Evolutionary conservation across 73 alveolate species (phyloP).

Genomic region (Paramecium tetraurelia): DNA sequence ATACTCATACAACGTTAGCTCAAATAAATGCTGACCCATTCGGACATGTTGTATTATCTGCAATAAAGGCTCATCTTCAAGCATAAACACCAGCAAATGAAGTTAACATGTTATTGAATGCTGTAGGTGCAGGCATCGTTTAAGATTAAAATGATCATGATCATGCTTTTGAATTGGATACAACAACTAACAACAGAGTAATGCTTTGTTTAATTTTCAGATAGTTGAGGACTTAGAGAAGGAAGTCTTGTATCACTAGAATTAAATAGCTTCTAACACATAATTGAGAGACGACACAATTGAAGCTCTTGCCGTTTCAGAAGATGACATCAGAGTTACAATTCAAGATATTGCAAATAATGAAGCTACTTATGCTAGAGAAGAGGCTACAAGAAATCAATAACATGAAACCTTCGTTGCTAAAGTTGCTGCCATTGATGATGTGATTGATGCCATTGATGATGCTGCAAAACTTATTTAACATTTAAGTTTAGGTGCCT

Average conservation of each 20-base stretch:
- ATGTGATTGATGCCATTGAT: not conserved
- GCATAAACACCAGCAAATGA: constrained; percentile 40
- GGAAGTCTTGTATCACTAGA: not conserved
- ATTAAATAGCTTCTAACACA: not conserved
- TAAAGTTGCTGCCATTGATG: constrained; percentile 1
- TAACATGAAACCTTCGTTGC: not conserved
- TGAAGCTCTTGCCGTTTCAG: constrained; percentile 13
- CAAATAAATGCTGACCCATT: constrained; percentile 20
- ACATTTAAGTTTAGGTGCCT: constrained; percentile 41
- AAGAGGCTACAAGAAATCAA: not conserved
- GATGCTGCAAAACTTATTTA: constrained; percentile 55
- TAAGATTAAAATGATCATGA: constrained; percentile 23
- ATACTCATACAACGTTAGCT: not conserved
- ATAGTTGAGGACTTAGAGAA: not conserved
- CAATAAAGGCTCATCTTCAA: constrained; percentile 30
- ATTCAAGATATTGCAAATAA: constrained; percentile 11
- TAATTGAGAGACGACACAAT: constrained; percentile 37
- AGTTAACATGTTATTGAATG: constrained; percentile 25
- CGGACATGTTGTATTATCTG: constrained; percentile 8
- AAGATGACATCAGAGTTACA: constrained; percentile 16
- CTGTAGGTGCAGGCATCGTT: constrained; percentile 34
- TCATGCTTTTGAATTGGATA: not conserved
- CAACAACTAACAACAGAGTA: not conserved
- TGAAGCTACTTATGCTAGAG: constrained; percentile 30
- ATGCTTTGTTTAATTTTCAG: not conserved